Base-by-base conservation (phyloP, 164 flowering plant species). In the Akebia trifoliata region DNA sequence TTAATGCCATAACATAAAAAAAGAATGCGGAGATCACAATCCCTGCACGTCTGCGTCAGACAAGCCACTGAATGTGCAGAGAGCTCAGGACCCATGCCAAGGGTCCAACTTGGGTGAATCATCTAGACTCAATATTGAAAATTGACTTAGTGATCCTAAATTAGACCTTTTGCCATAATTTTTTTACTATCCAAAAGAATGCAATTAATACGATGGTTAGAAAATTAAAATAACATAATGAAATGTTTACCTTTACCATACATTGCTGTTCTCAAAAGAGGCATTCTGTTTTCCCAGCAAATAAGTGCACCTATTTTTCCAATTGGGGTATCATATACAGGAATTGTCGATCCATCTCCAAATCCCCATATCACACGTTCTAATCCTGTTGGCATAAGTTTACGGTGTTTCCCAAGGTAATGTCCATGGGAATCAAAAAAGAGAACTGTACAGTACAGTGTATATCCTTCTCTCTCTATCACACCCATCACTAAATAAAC, bases 231-330 rank as follows among this genome's bases (percentile, higher is more conserved):
- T n/a, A n/a, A n/a, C n/a, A n/a, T n/a, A n/a, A n/a, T n/a, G 20
- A n/a, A 37, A 36, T 11, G 15, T 14, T 56, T 68, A 92, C 96
- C 98, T 87, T 87, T 90, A 12, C 76, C 97, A 77, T 90, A 93
- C 88, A 93, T 70, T 22, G 94, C 95, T 32, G 94, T 87, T 69
- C 99, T 78, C 36, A 90, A 70, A 48, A 87, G 89, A 14, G 99
- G 99, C 99, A 93, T 90, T 69, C 78, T 80, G 48, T 93, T 93
- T 60, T 93, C 99, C 99, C 97, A 90, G 65, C 96, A 93, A 51
- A 93, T 84, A 44, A 87, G 87, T 40, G 90, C 96, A 64, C 99
- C 96, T 20, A 90, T 80, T 65, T 87, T 90, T 21, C 97, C 98
- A 62, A 87, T 46, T 11, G 89, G 75, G 57, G 97, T 90, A 8